Evolutionary conservation across 352 stramenopile species (phyloP).

Genomic region (Globisporangium spiculum): DNA sequence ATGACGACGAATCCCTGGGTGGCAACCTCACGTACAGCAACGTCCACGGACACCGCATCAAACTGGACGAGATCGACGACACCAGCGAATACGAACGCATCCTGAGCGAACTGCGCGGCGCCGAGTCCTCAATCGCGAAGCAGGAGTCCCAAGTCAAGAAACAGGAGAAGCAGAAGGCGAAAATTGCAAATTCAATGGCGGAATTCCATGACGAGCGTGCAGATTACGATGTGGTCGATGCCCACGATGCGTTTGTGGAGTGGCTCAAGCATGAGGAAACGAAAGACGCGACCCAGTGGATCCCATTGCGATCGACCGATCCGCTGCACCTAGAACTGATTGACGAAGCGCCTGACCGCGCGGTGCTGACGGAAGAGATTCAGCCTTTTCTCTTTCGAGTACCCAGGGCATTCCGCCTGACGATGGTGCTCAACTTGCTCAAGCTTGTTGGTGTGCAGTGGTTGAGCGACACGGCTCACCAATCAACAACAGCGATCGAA

Average conservation of each 20-base stretch:
- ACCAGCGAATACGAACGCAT: constrained; percentile 72
- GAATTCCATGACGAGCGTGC: constrained; percentile 58
- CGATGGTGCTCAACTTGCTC: constrained; percentile 40
- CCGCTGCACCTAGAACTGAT: constrained; percentile 49
- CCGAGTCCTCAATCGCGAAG: constrained; percentile 30
- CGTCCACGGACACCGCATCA: constrained; percentile 75
- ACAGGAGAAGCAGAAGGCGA: constrained; percentile 25
- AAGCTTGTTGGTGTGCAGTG: constrained; percentile 42
- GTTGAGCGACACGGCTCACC: not conserved
- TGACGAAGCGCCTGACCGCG: constrained; percentile 57
- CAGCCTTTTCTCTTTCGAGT: constrained; percentile 75
- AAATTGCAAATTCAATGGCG: constrained; percentile 20
- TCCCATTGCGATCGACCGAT: constrained; percentile 42
- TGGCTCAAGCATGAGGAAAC: constrained; percentile 50
- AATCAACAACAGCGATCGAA: not conserved
- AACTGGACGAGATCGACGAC: constrained; percentile 58
- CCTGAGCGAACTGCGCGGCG: constrained; percentile 57
- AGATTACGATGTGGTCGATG: constrained; percentile 30
- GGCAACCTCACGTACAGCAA: constrained; percentile 71
- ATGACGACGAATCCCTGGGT: constrained; percentile 3
- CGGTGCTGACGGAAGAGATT: constrained; percentile 69
- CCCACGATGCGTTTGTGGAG: constrained; percentile 34
- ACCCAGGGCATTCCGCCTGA: constrained; percentile 26
- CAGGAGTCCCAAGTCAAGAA: constrained; percentile 31
- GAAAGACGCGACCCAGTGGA: constrained; percentile 48